Percentiles rank a stretch among this genome's conserved stretches.
Evolutionary conservation across 169 alveolate genomes (phyloP).

Genomic region (Plasmodium reichenowi): DNA sequence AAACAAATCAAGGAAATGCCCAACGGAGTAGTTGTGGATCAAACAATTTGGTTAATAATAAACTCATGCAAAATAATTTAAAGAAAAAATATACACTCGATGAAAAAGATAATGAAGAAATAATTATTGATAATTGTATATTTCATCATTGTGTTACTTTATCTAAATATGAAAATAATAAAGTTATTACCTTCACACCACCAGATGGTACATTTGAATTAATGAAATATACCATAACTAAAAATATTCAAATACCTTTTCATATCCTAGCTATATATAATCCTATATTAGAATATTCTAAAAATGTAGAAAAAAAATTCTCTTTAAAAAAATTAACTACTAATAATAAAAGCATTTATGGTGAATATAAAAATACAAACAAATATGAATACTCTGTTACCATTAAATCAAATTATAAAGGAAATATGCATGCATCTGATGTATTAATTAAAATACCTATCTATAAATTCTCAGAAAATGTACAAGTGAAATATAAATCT

Average conservation of each 20-base stretch:
- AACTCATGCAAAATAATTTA: conserved; percentile 3
- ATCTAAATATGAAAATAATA: conserved; percentile 55
- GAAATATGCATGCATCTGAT: conserved; percentile 44
- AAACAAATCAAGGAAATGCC: background rate
- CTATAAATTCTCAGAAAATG: conserved; percentile 67
- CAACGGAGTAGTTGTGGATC: background rate
- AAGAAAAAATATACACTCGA: conserved; percentile 15
- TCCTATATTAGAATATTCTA: conserved; percentile 50
- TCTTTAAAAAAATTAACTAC: conserved; percentile 44
- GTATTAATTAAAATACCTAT: conserved; percentile 59
- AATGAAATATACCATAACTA: conserved; percentile 61
- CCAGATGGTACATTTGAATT: conserved; percentile 68
- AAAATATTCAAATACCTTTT: conserved; percentile 72
- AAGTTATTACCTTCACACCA: conserved; percentile 66
- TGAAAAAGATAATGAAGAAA: conserved; percentile 33
- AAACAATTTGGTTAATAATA: background rate
- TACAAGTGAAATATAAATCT: conserved; percentile 44
- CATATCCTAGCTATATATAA: conserved; percentile 62
- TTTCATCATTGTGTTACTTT: conserved; percentile 69
- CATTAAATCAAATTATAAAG: conserved; percentile 52
- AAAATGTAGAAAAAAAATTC: conserved; percentile 35
- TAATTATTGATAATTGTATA: conserved; percentile 51
- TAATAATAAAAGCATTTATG: conserved; percentile 22
- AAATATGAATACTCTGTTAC: conserved; percentile 65
- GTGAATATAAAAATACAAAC: conserved; percentile 56